A percentile compares a stretch with the other conserved stretches of the same genome.
phyloP scores from a whole-genome alignment of 345 rosid genomes.

The Hypericum perforatum region DNA sequence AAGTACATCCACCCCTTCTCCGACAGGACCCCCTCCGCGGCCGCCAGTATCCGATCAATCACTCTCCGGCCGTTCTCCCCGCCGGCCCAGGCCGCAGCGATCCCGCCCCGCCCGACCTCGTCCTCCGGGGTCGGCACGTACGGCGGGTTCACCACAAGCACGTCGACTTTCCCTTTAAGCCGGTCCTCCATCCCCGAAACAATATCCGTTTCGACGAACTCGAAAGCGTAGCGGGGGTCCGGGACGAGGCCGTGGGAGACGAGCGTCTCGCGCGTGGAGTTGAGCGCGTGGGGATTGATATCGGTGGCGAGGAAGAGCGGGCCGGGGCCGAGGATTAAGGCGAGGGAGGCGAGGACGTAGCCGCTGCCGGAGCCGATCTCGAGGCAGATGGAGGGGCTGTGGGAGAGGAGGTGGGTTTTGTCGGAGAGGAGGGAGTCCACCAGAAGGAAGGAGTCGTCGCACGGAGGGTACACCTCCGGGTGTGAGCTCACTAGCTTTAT shows the following conservation, averaged over 20 bases:
- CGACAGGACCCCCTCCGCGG: slow-evolving; percentile 54
- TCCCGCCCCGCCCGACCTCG: slow-evolving; percentile 53
- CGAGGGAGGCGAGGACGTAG: slow-evolving; percentile 7
- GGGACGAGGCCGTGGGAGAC: slow-evolving; percentile 62
- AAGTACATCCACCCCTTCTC: slow-evolving; percentile 73
- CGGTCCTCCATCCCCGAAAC: slow-evolving; percentile 65
- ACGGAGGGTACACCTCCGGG: slow-evolving; percentile 81
- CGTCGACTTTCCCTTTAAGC: slow-evolving; percentile 54
- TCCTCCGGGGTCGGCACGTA: slow-evolving; percentile 90
- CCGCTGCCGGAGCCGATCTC: slow-evolving; percentile 9
- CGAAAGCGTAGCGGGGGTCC: slow-evolving; percentile 41
- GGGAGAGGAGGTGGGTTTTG: slow-evolving; percentile 40
- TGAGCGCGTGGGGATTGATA: slow-evolving; percentile 48
- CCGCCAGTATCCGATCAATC: slow-evolving; percentile 52
- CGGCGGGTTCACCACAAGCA: slow-evolving; percentile 88
- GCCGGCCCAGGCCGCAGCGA: slow-evolving; percentile 90
- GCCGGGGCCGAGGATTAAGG: background rate
- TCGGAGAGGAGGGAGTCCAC: slow-evolving; percentile 86
- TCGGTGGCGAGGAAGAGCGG: slow-evolving; percentile 28
- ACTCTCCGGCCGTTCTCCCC: slow-evolving; percentile 59
- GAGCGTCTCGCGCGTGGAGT: slow-evolving; percentile 50
- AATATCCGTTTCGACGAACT: slow-evolving; percentile 46
- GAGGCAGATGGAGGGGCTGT: slow-evolving; percentile 26
- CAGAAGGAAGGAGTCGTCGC: slow-evolving; percentile 85
- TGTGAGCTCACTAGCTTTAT: slow-evolving; percentile 75